Percentiles rank a stretch among this genome's conserved stretches.
phyloP scores from a whole-genome alignment of 148 eudicot genomes.

The Cornus controversa region DNA sequence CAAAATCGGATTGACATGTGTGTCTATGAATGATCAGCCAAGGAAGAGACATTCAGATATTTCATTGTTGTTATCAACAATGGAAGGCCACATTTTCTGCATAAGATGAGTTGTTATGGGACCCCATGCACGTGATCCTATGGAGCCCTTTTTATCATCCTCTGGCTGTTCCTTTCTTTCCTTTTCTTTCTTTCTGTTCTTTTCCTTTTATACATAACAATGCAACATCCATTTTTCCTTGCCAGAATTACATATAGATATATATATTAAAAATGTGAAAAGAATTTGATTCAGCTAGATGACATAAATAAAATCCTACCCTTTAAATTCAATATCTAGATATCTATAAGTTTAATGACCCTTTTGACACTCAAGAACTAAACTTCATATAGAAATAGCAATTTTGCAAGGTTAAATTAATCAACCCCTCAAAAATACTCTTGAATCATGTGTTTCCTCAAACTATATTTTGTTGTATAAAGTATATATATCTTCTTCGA shows the following conservation, averaged over 20 bases:
- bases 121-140: constrained; percentile 17
- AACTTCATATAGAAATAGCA: too few relatives aligned
- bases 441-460: too few relatives aligned
- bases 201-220: background rate
- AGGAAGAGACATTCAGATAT: constrained; percentile 16
- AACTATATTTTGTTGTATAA: too few relatives aligned
- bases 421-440: too few relatives aligned
- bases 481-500: too few relatives aligned
- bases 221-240: background rate
- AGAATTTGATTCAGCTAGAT: background rate
- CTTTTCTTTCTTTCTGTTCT: background rate
- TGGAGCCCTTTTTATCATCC: constrained; percentile 7
- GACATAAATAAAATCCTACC: background rate
- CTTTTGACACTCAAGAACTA: background rate
- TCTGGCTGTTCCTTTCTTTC: background rate
- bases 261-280: too few relatives aligned
- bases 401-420: too few relatives aligned
- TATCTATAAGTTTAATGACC: background rate
- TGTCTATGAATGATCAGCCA: constrained; percentile 4
- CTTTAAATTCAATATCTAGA: background rate
- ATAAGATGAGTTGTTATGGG: constrained; percentile 20
- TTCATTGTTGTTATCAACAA: background rate
- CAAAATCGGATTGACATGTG: background rate
- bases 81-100: constrained; percentile 7
- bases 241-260: background rate